Base-by-base conservation (phyloP, 208 protist species). In the Balamuthia mandrillaris region DNA sequence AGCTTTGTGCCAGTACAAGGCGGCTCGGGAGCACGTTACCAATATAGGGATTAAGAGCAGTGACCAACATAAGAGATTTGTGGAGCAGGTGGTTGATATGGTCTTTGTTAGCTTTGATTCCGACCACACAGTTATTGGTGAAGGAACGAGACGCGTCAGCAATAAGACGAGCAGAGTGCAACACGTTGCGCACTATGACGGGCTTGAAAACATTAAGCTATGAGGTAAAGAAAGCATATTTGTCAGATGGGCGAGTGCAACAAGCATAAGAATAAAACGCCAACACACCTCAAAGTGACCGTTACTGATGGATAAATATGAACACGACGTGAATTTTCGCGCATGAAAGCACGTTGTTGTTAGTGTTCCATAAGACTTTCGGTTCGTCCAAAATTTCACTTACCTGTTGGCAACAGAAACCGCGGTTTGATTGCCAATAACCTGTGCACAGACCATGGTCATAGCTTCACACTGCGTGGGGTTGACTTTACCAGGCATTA, bases 401-500 rank as follows among this genome's bases (percentile, higher is more conserved):
- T 90, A 92, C 35, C 86, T 86, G 39, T 90, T 94, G 10, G 87
- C 95, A 24, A 96, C 87, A 12, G 82, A 88, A 10, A 98, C 88
- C 37, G 95, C 87, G 10, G 88, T 87, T 68, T 97, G 85, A 82
- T 97, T 96, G 58, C 96, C 96, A 51, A 96, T 94, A 10, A 97
- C 94, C 87, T 97, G 96, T 29, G 91, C 90, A 72, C 90, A 94
- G 49, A 96, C 92, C 95, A 97, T 96, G 51, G 95, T 97, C n/a
- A 97, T 31, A 3, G 95, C 93, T 85, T 98, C 95, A 66, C 90
- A 94, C 88, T 97, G 95, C 31, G 95, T 96, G 58, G 96, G 95
- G 87, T 97, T 97, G 1, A 96, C 95, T 81, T 97, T 97, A 29
- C 94, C 95, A 18, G 96, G 95, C 96, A 98, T 98, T 81, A 98